Evolutionary conservation across 1,139 yeast genomes (phyloP).

Genomic region (Candida sp.): DNA sequence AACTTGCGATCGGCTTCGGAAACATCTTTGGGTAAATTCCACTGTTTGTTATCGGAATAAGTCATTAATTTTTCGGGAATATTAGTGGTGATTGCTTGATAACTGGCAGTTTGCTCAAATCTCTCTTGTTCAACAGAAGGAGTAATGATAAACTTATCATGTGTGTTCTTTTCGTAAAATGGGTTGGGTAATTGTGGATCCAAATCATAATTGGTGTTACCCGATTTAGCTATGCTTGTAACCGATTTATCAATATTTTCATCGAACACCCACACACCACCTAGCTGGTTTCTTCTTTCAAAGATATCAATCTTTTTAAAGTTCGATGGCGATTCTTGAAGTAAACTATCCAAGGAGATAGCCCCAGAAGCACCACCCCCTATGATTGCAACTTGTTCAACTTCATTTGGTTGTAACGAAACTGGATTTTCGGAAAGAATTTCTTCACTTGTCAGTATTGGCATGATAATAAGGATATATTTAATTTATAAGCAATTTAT

Average conservation of each 20-base stretch:
- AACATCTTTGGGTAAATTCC: conserved; percentile 24
- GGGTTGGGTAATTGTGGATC: conserved; percentile 33
- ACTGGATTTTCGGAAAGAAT: conserved; percentile 7
- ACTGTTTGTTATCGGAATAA: conserved; percentile 32
- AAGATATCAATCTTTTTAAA: conserved; percentile 20
- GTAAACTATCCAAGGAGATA: conserved; percentile 34
- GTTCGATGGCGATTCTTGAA: conserved; percentile 22
- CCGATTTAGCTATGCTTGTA: conserved; percentile 19
- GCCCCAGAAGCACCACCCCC: conserved; percentile 58
- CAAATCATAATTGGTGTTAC: conserved; percentile 14
- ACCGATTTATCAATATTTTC: conserved; percentile 18
- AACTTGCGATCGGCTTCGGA: conserved; percentile 21
- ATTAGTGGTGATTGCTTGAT: conserved; percentile 35
- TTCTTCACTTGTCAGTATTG: conserved; percentile 7
- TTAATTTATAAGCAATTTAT: background rate
- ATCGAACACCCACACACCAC: conserved; percentile 33
- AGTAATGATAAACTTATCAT: conserved; percentile 5
- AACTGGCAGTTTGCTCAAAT: conserved; percentile 37
- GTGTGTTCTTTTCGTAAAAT: conserved; percentile 10
- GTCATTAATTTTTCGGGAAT: conserved; percentile 45
- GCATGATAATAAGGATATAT: conserved; percentile 6
- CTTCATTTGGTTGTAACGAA: conserved; percentile 7
- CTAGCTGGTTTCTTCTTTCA: conserved; percentile 25
- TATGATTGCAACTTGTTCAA: conserved; percentile 39
- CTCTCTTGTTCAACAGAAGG: conserved; percentile 14